A percentile compares a stretch with the other conserved stretches of the same genome.
phyloP scores from a whole-genome alignment of 1,139 yeast species.

The Protomyces arabidopsidicola region DNA sequence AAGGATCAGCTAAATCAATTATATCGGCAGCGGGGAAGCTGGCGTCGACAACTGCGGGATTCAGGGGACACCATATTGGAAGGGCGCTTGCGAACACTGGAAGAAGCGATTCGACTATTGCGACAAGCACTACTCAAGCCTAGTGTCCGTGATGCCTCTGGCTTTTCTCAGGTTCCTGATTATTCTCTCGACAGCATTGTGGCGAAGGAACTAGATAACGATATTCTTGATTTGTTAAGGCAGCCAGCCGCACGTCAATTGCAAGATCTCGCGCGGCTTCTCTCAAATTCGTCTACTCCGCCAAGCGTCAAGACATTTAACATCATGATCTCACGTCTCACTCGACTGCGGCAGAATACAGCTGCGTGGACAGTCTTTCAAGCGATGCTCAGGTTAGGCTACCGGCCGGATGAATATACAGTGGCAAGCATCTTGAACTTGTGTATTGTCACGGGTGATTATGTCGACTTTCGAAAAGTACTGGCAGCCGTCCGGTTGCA shows the following conservation, averaged over 20 bases:
- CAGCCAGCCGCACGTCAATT: slow-evolving; percentile 2
- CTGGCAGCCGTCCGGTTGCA: slow-evolving; percentile 24
- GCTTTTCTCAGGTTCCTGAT: not conserved
- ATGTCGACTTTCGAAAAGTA: slow-evolving; percentile 25
- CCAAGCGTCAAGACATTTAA: slow-evolving; percentile 31
- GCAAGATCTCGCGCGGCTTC: not conserved
- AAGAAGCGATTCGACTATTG: not conserved
- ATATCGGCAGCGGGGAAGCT: not conserved
- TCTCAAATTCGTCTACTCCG: slow-evolving; percentile 7
- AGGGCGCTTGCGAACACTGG: not conserved
- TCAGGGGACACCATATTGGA: not conserved
- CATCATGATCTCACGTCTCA: slow-evolving; percentile 30
- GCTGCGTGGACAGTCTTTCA: slow-evolving; percentile 32
- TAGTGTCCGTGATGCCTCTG: not conserved
- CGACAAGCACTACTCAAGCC: not conserved
- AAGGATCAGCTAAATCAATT: not conserved
- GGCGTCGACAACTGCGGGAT: not conserved
- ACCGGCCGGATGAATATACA: slow-evolving; percentile 27
- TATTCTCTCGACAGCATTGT: not conserved
- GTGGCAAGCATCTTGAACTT: slow-evolving; percentile 27
- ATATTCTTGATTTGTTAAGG: slow-evolving; percentile 1
- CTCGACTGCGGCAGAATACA: slow-evolving; percentile 28
- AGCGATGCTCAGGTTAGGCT: slow-evolving; percentile 29
- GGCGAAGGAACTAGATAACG: not conserved
- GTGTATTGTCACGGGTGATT: slow-evolving; percentile 24